phyloP scores from a whole-genome alignment of 179 eudicot genomes.

The Beta lomatogona region DNA sequence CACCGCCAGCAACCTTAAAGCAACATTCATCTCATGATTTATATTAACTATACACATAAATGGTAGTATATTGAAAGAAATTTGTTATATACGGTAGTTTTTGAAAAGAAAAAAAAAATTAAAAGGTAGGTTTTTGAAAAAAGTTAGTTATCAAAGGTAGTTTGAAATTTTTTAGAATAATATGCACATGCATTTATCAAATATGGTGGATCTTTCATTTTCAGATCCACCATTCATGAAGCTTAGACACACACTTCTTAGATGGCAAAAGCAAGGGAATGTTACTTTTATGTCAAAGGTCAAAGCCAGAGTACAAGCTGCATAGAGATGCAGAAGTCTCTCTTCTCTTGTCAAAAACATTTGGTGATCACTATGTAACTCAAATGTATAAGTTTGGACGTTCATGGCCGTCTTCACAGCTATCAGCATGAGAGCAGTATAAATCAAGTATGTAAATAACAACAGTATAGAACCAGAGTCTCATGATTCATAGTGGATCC shows the following conservation, averaged over 20 bases:
- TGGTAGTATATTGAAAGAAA: too few species aligned
- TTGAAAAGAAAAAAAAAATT: too few species aligned
- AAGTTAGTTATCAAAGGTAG: too few species aligned
- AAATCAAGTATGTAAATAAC: not conserved
- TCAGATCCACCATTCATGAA: not conserved
- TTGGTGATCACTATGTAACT: not conserved
- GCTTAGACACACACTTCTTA: not conserved
- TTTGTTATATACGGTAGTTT: too few species aligned
- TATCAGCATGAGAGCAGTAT: not conserved
- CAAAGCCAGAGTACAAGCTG: not conserved
- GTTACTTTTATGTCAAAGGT: not conserved
- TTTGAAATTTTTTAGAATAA: too few species aligned
- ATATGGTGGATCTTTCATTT: not conserved
- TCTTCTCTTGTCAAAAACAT: not conserved
- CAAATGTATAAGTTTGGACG: too few species aligned
- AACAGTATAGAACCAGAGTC: not conserved
- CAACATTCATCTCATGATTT: too few species aligned
- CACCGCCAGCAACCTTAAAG: too few species aligned
- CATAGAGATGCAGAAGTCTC: not conserved
- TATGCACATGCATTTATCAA: not conserved
- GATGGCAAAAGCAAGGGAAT: not conserved
- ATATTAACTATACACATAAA: too few species aligned
- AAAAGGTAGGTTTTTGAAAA: too few species aligned
- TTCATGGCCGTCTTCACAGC: not conserved
- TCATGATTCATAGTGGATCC: not conserved